These are phyloP conservation scores for Penicillium desertorum DNA, from an alignment of 495 filamentous ascomycete genomes.

Conservation along the genomic window DNA sequence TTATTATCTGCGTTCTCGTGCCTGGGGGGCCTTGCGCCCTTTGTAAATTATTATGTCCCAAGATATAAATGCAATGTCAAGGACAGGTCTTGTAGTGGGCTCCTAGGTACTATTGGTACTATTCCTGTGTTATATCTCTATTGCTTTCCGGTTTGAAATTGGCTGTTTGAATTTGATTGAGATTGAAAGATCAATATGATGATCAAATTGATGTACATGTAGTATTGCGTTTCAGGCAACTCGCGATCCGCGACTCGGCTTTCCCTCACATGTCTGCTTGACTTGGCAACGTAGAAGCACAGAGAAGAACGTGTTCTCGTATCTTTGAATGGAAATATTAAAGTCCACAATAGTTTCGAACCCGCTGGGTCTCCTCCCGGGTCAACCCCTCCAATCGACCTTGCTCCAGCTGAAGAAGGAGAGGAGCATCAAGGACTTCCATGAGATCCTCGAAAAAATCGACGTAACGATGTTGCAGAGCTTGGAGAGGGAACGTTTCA, in stretches of 20 bases:
- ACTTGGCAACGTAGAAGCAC: background rate
- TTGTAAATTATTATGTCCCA: conserved; percentile 41
- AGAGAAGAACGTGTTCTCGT: background rate
- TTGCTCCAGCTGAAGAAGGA: conserved; percentile 48
- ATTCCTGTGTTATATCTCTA: background rate
- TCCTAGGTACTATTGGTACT: background rate
- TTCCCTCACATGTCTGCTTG: background rate
- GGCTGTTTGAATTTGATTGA: background rate
- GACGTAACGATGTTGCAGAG: background rate
- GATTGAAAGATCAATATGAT: background rate
- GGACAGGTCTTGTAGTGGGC: conserved; percentile 4
- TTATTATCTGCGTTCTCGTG: conserved; percentile 20
- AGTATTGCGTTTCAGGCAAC: background rate
- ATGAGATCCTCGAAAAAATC: conserved; percentile 37
- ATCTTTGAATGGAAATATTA: background rate
- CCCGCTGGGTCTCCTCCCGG: conserved; percentile 31
- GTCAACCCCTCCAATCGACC: conserved; percentile 40
- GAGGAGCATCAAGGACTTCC: conserved; percentile 36
- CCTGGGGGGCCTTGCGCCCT: conserved; percentile 23
- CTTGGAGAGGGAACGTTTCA: conserved; percentile 10
- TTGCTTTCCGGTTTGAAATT: background rate
- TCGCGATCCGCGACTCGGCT: background rate
- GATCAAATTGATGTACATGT: background rate
- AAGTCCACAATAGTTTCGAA: conserved; percentile 23
- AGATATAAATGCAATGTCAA: conserved; percentile 25